phyloP scores from a whole-genome alignment of 495 filamentous ascomycete genomes.

The Massariosphaeria phaeospora region DNA sequence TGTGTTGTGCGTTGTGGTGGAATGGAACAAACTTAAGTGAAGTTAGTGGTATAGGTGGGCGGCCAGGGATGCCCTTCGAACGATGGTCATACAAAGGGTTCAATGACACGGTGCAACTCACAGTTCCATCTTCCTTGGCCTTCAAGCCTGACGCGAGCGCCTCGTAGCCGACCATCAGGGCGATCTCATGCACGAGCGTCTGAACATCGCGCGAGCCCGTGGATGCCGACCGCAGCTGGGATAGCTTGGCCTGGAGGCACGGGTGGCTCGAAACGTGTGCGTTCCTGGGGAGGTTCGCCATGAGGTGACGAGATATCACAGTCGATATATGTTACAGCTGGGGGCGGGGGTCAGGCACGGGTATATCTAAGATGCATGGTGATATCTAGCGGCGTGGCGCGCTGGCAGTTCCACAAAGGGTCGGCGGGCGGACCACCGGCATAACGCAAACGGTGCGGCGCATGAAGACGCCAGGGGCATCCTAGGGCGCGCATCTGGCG shows the following conservation, averaged over 20 bases:
- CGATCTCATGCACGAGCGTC: conserved; percentile 75
- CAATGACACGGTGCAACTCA: conserved; percentile 25
- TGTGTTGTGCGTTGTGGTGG: neutral
- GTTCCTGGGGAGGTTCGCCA: conserved; percentile 54
- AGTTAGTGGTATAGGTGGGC: too few relatives aligned
- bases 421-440: neutral
- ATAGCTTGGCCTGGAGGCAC: conserved; percentile 81
- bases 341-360: neutral
- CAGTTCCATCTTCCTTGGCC: conserved; percentile 33
- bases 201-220: conserved; percentile 74
- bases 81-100: too few relatives aligned
- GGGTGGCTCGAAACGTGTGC: conserved; percentile 83
- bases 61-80: too few relatives aligned
- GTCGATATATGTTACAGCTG: conserved; percentile 5
- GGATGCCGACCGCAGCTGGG: conserved; percentile 69
- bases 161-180: conserved; percentile 75
- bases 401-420: neutral
- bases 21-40: too few relatives aligned
- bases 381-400: neutral
- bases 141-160: conserved; percentile 64
- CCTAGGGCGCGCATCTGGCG: conserved; percentile 1
- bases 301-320: conserved; percentile 18
- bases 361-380: conserved; percentile 7
- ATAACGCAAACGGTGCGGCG: neutral
- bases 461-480: neutral